Evolutionary conservation across 805 yeast genomes (phyloP), one percentile per base, ranked within the genome.

Genomic region (Yamadazyma ubonensis): DNA sequence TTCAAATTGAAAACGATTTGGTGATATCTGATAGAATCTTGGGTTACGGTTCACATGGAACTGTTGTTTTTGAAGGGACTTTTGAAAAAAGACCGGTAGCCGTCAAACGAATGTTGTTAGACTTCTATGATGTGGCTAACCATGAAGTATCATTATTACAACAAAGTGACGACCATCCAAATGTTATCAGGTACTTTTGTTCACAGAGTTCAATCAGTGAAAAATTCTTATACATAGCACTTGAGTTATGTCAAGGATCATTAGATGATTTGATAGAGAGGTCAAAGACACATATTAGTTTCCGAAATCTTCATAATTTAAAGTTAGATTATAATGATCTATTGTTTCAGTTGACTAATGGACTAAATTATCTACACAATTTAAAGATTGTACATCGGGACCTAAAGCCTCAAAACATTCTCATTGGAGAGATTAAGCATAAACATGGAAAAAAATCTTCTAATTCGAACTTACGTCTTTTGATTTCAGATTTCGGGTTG

Each of bases 31-130:
- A 84, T 46, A 78, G 74, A 20, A 75, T 89, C n/a, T 64, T 93
- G 36, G 99, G 99, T 0, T 88, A 87, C 58, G 99, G 99, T 1
- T 87, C 96, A 0, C 96, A 90, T 51, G 99, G 99, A 19, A 93
- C 99, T 0, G 88, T 91, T 20, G 99, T 93, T 1, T 88, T 80
- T 56, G 79, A 83, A 55, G 99, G 99, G 0, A 75, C 78, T 4
- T 93, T 90, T 64, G 96, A 91, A 55, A 83, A 80, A 50, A 73
- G 99, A 41, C 96, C 95, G 1, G 99, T 93, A 5, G 99, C 99
- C 0, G 95, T 93, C 5, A 93, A 93, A 59, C 68, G 98, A 52
- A 86, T 93, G 95, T 67, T 93, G 38, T 72, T 90, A 26, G 96
- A 90, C 57, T 93, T 90, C 55, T 91, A 86, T 60, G 97, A 93